These are phyloP conservation scores for Penicillium sp. DNA, from an alignment of 2,329 filamentous ascomycete genomes.

Conservation along the genomic window DNA sequence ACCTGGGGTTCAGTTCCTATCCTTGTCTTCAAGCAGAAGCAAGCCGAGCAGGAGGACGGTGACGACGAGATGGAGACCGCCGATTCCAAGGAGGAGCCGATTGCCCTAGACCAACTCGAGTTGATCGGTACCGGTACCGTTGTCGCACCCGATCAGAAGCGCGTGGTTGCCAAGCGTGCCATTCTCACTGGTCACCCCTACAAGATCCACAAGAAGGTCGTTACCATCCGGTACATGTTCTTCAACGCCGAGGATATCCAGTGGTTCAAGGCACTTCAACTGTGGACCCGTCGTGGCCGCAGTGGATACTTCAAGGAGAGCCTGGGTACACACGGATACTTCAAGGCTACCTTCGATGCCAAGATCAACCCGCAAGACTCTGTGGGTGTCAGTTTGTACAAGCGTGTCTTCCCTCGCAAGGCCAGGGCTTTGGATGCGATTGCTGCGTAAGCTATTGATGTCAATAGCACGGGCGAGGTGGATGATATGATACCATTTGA, in stretches of 20 bases:
- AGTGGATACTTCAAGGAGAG: constrained; percentile 92
- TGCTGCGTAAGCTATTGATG: constrained; percentile 16
- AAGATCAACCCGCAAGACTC: constrained; percentile 95
- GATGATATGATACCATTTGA: constrained; percentile 33
- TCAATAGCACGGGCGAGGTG: constrained; percentile 10
- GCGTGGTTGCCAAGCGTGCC: constrained; percentile 89
- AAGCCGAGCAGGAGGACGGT: constrained; percentile 26
- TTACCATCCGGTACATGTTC: constrained; percentile 99
- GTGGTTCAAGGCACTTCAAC: constrained; percentile 94
- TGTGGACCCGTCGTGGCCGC: constrained; percentile 89
- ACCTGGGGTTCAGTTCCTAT: constrained; percentile 91
- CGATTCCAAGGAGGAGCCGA: constrained; percentile 41
- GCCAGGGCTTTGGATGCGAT: constrained; percentile 51
- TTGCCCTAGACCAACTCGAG: constrained; percentile 53
- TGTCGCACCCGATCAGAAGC: constrained; percentile 68
- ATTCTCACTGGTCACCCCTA: constrained; percentile 94
- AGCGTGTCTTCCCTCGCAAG: constrained; percentile 76
- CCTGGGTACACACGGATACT: constrained; percentile 97
- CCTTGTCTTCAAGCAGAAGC: constrained; percentile 72
- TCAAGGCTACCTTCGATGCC: constrained; percentile 97
- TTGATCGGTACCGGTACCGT: constrained; percentile 86
- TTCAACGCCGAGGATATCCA: constrained; percentile 93
- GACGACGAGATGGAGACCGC: constrained; percentile 45
- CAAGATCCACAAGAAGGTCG: constrained; percentile 97
- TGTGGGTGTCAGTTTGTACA: constrained; percentile 85